These are phyloP conservation scores for Nakazawaea molendinolei DNA, from an alignment of 805 yeast genomes.

Conservation along the genomic window DNA sequence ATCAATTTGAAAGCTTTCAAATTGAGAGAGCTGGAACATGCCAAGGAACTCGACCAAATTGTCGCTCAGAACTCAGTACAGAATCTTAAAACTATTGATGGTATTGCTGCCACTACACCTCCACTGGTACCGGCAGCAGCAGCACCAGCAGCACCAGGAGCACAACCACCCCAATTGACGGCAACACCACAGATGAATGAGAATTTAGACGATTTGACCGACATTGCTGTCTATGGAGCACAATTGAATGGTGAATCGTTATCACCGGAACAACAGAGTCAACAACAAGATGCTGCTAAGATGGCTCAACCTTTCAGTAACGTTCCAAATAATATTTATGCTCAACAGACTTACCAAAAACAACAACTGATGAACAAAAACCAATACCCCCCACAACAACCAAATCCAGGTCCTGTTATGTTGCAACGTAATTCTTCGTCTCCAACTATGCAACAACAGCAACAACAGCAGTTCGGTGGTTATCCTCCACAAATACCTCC, in stretches of 20 bases:
- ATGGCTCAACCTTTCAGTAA: no score
- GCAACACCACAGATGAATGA: slow-evolving; percentile 10
- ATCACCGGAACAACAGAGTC: slow-evolving; percentile 6
- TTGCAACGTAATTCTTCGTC: slow-evolving; percentile 19
- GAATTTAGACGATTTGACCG: slow-evolving; percentile 11
- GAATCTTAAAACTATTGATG: no score
- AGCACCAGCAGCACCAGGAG: slow-evolving; percentile 13
- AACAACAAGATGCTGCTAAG: background rate
- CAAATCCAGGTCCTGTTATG: background rate
- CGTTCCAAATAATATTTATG: slow-evolving; percentile 10
- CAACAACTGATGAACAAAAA: background rate
- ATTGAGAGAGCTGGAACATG: slow-evolving; percentile 20
- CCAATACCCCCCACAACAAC: slow-evolving; percentile 2
- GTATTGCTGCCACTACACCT: no score
- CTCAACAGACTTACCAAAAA: slow-evolving; percentile 8
- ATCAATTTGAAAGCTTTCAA: slow-evolving; percentile 20
- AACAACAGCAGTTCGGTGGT: slow-evolving; percentile 22
- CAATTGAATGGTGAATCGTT: slow-evolving; percentile 13
- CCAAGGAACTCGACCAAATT: no score
- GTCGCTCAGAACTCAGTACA: no score
- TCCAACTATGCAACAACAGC: slow-evolving; percentile 24
- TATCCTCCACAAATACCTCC: slow-evolving; percentile 1
- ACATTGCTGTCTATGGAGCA: slow-evolving; percentile 15
- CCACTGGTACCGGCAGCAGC: no score
- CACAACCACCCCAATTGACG: slow-evolving; percentile 1